Evolutionary conservation across 495 filamentous ascomycete genomes (phyloP).

Genomic region (Tuber melanosporum): DNA sequence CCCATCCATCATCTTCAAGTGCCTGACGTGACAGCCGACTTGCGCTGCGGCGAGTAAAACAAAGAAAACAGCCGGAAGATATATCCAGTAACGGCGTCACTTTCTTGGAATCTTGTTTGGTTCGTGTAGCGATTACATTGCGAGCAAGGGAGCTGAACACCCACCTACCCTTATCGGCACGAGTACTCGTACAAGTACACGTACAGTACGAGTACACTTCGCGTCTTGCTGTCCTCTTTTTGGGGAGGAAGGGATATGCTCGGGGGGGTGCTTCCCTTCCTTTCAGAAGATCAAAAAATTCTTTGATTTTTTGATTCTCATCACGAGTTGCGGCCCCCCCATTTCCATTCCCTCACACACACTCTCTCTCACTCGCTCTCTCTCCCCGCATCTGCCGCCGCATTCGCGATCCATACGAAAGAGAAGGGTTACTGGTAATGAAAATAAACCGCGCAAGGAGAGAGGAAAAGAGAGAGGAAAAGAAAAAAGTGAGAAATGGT

Average conservation of each 20-base stretch:
- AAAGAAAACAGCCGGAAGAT: not conserved
- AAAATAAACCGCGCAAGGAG: slow-evolving; percentile 1
- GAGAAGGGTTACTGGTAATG: not conserved
- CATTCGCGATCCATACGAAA: not conserved
- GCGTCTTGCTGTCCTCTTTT: not conserved
- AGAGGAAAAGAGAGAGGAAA: not conserved
- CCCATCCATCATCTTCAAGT: not conserved
- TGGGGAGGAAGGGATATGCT: not conserved
- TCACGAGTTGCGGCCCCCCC: not conserved
- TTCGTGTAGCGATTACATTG: not conserved
- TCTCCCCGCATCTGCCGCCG: not conserved
- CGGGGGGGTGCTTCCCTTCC: not conserved
- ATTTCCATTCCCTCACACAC: not conserved
- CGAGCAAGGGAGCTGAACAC: not conserved
- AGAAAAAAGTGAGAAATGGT: not conserved
- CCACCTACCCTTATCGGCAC: not conserved
- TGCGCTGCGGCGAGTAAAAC: slow-evolving; percentile 1
- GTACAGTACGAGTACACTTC: not conserved
- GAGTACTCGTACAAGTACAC: no score
- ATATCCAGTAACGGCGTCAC: slow-evolving; percentile 3
- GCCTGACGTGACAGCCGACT: slow-evolving; percentile 4
- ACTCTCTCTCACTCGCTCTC: not conserved
- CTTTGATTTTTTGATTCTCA: not conserved
- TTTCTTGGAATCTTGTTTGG: not conserved
- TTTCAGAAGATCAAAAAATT: not conserved